Base-by-base conservation (phyloP, 352 stramenopile genomes). In the Blastocystis sp. region DNA sequence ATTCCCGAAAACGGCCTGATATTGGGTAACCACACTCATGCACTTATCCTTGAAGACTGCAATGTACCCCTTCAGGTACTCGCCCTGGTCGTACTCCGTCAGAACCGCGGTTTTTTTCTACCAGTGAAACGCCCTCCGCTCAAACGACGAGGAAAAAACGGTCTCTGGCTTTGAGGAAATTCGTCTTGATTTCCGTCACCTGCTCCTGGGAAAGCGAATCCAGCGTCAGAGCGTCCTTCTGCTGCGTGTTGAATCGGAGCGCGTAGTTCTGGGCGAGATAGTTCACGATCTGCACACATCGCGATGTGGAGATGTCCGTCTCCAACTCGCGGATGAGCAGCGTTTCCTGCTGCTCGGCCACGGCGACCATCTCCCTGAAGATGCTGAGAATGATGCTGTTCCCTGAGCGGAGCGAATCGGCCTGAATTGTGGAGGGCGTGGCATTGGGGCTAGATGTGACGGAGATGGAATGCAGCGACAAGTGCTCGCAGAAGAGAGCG, bases 401-500 rank as follows among this genome's bases (percentile, higher is more conserved):
- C 0, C 74, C 74, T n/a, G 74, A 57, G 57, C 28, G 48, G 17
- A 68, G 3, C 0, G 52, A 66, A 17, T 84, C 52, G 3, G 34
- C 11, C 6, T 68, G 74, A 84, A 28, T 19, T 3, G 14, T 28
- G 34, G 7, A 28, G 61, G 61, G 45, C 17, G 34, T 66, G 54
- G 48, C 6, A 57, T 57, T 57, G 6, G 48, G 48, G 14, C 48
- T 57, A 57, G 17, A 10, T 59, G 45, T 70, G 19, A 84, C 68
- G 10, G 19, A 21, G 6, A 21, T 42, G 24, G 2, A 17, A 28
- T 57, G 19, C 24, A 57, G 10, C 14, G 38, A 84, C 74, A 84
- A 84, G 61, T 84, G 74, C 34, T 84, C 74, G 1, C n/a, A 40
- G 74, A 59, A 84, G 74, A 84, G 74, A 21, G 57, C 48, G 74